Percentiles rank a stretch among this genome's conserved stretches.
Evolutionary conservation across 140 eudicot species (phyloP).

Genomic region (Oenanthe javanica): DNA sequence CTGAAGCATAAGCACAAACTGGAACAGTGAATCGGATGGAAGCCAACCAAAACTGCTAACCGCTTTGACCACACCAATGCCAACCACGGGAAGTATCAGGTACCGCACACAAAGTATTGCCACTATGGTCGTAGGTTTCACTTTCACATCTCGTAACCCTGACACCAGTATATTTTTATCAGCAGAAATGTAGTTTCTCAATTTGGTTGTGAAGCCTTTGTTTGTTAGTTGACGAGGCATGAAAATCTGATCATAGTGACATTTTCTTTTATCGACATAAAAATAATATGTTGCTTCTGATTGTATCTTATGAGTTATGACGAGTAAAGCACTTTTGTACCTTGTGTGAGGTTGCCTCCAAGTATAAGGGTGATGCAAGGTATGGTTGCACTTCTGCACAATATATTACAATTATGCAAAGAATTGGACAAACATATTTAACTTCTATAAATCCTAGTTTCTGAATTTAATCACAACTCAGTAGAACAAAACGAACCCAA

Average conservation of each 20-base stretch:
- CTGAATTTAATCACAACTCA: neutral
- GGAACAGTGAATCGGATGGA: conserved; percentile 78
- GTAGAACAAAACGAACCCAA: conserved; percentile 44
- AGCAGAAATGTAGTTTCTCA: neutral
- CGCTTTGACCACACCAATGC: conserved; percentile 53
- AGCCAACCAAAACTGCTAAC: conserved; percentile 52
- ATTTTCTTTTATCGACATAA: neutral
- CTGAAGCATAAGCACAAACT: conserved; percentile 76
- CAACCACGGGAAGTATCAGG: conserved; percentile 48
- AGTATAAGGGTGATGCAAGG: conserved; percentile 91
- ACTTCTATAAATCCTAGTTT: neutral
- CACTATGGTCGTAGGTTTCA: conserved; percentile 30
- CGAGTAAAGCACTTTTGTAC: conserved; percentile 22
- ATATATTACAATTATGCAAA: neutral
- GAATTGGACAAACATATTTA: neutral
- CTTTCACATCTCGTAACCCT: conserved; percentile 52
- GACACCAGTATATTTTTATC: conserved; percentile 3
- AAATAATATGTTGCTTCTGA: neutral
- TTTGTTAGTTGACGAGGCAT: neutral
- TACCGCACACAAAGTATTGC: conserved; percentile 49
- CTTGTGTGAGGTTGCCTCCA: conserved; percentile 91
- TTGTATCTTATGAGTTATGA: neutral
- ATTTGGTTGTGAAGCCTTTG: neutral
- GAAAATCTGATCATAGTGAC: neutral
- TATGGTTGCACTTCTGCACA: conserved; percentile 67